Evolutionary conservation across 73 alveolate species (phyloP).

Genomic region (Diophrys appendiculata): DNA sequence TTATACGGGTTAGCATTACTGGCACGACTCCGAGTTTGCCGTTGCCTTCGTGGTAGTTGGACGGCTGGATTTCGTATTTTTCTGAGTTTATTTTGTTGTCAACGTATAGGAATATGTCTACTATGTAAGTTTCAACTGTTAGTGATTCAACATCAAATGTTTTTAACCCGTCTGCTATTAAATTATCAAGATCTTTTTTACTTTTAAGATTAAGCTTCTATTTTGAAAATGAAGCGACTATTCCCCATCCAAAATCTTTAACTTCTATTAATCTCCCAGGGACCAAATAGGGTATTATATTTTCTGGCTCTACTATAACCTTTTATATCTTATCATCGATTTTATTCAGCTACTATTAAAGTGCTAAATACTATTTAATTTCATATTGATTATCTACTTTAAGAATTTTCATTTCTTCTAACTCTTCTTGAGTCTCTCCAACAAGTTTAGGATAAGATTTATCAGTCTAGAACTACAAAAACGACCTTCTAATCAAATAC

Average conservation of each 20-base stretch:
- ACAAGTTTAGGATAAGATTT: conserved; percentile 85
- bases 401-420: conserved; percentile 55
- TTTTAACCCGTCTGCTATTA: conserved; percentile 49
- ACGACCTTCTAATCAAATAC: conserved; percentile 91
- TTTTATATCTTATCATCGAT: conserved; percentile 70
- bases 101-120: conserved; percentile 53
- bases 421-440: conserved; percentile 55
- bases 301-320: conserved; percentile 77
- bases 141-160: conserved; percentile 62
- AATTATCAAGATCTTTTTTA: conserved; percentile 35
- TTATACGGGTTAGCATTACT: conserved; percentile 48
- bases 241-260: conserved; percentile 94
- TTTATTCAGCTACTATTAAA: conserved; percentile 49
- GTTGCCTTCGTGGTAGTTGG: conserved; percentile 25
- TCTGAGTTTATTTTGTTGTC: conserved; percentile 48
- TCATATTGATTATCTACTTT: conserved; percentile 83
- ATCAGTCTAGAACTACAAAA: conserved; percentile 97
- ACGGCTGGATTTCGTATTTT: conserved; percentile 44
- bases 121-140: conserved; percentile 43
- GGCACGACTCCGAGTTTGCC: conserved; percentile 67
- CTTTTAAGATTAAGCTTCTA: conserved; percentile 57
- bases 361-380: conserved; percentile 67
- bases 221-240: conserved; percentile 62
- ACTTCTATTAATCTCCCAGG: conserved; percentile 93
- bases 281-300: conserved; percentile 78